These are phyloP conservation scores for Xylariaceae sp. DNA, from an alignment of 2,329 filamentous ascomycete species.

Conservation along the genomic window DNA sequence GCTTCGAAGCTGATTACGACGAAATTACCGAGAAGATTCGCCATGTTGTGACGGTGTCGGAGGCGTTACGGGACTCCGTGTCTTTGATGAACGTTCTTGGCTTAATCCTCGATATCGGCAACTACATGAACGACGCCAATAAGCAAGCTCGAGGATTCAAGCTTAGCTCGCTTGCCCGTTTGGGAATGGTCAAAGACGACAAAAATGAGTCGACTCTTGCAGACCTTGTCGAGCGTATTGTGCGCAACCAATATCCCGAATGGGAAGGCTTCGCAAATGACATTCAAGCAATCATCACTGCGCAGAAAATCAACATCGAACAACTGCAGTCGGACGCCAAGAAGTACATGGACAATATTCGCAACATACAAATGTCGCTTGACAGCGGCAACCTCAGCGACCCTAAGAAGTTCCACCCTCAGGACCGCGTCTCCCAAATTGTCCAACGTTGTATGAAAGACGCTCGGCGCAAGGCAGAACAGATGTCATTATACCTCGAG, in stretches of 20 bases:
- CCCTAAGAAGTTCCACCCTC: conserved; percentile 95
- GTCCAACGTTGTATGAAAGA: conserved; percentile 97
- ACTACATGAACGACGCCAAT: conserved; percentile 99
- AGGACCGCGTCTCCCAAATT: conserved; percentile 90
- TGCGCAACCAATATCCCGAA: conserved; percentile 93
- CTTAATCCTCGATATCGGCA: conserved; percentile 95
- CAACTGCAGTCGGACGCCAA: conserved; percentile 85
- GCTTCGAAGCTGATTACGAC: conserved; percentile 86
- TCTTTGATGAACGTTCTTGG: conserved; percentile 95
- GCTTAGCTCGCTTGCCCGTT: conserved; percentile 85
- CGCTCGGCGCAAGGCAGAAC: conserved; percentile 90
- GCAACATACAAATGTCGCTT: conserved; percentile 87
- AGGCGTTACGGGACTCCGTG: conserved; percentile 87
- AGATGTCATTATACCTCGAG: conserved; percentile 90
- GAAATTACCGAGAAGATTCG: conserved; percentile 84
- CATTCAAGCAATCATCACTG: conserved; percentile 74
- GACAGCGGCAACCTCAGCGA: conserved; percentile 95
- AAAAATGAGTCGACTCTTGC: conserved; percentile 97
- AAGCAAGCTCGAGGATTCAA: conserved; percentile 99
- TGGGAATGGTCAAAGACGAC: conserved; percentile 98
- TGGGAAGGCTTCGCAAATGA: conserved; percentile 90
- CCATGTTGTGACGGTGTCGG: conserved; percentile 83
- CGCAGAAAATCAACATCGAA: conserved; percentile 93
- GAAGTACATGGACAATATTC: conserved; percentile 92
- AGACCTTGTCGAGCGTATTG: conserved; percentile 93